Evolutionary conservation across 1,284 basidiomycete genomes (phyloP).

Genomic region (Cryptococcus maquisensis): DNA sequence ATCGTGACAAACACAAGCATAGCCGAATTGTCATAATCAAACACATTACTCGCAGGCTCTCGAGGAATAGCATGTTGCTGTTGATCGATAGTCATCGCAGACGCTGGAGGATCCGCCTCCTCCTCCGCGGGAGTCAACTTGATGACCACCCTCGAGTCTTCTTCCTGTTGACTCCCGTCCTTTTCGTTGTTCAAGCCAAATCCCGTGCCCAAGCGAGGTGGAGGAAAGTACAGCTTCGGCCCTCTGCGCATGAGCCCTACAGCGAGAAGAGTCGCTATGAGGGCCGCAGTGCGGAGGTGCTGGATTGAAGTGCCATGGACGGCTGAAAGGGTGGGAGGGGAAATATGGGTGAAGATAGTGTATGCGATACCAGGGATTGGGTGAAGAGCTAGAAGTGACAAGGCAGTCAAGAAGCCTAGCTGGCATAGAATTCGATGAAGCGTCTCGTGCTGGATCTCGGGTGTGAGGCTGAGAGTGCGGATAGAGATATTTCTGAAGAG

Average conservation of each 20-base stretch:
- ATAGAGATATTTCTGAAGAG: slow-evolving; percentile 6
- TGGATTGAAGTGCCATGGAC: slow-evolving; percentile 1
- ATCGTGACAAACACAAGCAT: slow-evolving; percentile 41
- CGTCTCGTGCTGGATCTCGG: slow-evolving; percentile 7
- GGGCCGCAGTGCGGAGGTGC: slow-evolving; percentile 4
- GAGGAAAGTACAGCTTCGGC: slow-evolving; percentile 32
- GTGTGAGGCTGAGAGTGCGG: slow-evolving; percentile 1
- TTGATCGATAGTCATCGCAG: slow-evolving; percentile 5
- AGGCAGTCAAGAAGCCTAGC: slow-evolving; percentile 14
- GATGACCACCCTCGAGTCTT: slow-evolving; percentile 5
- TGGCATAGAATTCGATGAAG: slow-evolving; percentile 18
- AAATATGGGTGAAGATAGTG: slow-evolving; percentile 19
- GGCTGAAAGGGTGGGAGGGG: slow-evolving; percentile 8
- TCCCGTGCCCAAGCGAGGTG: slow-evolving; percentile 31
- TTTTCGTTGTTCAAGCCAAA: slow-evolving; percentile 32
- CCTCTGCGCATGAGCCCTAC: slow-evolving; percentile 39
- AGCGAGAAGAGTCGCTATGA: slow-evolving; percentile 12
- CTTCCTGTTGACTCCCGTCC: background rate
- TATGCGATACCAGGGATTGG: slow-evolving; percentile 28
- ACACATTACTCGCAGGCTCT: slow-evolving; percentile 27
- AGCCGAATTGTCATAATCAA: slow-evolving; percentile 40
- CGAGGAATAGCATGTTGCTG: background rate
- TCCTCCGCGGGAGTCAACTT: slow-evolving; percentile 8
- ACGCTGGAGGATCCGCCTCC: slow-evolving; percentile 1
- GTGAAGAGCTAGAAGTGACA: slow-evolving; percentile 21